Conservation (phyloP, 78 protist species). For the Dictyostelium intermedium region DNA sequence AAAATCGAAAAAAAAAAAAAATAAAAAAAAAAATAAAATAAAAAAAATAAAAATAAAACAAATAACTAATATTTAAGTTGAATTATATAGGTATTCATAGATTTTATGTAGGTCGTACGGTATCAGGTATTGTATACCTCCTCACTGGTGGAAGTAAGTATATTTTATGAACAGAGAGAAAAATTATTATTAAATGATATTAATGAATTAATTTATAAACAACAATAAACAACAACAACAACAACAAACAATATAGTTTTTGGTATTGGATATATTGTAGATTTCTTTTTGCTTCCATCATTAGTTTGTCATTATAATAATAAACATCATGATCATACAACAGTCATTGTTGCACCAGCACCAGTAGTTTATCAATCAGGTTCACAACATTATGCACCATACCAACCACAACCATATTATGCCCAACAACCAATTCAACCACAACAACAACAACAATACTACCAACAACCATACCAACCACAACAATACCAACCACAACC, state of each 20-base stretch:
- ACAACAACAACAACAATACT: constrained; percentile 25
- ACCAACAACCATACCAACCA: constrained; percentile 47
- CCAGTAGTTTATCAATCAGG: constrained; percentile 57
- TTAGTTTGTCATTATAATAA: constrained; percentile 46
- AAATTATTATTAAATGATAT: too few relatives aligned
- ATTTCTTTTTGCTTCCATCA: constrained; percentile 1
- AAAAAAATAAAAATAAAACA: not conserved
- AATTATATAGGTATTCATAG: constrained; percentile 46
- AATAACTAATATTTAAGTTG: not conserved
- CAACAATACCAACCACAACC: constrained; percentile 6
- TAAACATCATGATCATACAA: constrained; percentile 14
- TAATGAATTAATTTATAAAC: too few relatives aligned
- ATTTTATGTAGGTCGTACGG: constrained; percentile 41
- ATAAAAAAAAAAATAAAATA: too few relatives aligned
- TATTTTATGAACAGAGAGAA: too few relatives aligned
- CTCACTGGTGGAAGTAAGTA: constrained; percentile 43
- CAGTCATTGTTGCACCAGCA: constrained; percentile 53
- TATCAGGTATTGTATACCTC: constrained; percentile 37
- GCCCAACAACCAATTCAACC: constrained; percentile 39
- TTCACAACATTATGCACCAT: constrained; percentile 19
- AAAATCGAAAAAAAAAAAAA: not conserved
- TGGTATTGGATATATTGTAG: constrained; percentile 67
- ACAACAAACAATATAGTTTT: constrained; percentile 23
- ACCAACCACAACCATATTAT: constrained; percentile 79
- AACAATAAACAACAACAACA: too few relatives aligned